Percentiles rank a stretch among this genome's conserved stretches.
Conservation (phyloP, 106 monocot species). For the Dendrobium catenatum region DNA sequence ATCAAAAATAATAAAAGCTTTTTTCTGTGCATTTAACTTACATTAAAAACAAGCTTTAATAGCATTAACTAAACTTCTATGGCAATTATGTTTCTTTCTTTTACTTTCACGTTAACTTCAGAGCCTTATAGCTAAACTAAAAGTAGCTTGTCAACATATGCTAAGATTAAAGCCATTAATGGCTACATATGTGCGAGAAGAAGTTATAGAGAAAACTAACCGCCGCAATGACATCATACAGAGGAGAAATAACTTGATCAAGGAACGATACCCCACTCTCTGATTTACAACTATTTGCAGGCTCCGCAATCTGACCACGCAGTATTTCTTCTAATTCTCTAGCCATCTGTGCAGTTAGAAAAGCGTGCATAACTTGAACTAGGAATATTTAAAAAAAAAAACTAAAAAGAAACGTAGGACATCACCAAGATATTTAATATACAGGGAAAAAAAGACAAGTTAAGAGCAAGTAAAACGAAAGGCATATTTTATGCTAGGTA, state of each 20-base stretch:
- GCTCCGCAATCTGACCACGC: constrained; percentile 40
- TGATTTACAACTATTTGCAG: constrained; percentile 61
- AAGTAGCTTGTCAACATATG: background rate
- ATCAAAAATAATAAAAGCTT: background rate
- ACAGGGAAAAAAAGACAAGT: background rate
- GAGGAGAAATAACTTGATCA: constrained; percentile 81
- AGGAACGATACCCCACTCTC: constrained; percentile 61
- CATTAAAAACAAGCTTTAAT: background rate
- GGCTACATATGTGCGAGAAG: too few species aligned
- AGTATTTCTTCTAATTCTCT: constrained; percentile 73
- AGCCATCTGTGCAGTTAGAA: constrained; percentile 49
- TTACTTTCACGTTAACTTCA: background rate
- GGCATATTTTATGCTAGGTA: background rate
- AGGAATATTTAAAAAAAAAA: background rate
- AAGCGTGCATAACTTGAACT: background rate
- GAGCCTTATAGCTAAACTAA: background rate
- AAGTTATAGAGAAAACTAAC: constrained; percentile 35
- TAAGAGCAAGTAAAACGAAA: background rate
- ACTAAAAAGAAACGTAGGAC: background rate
- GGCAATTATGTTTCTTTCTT: background rate
- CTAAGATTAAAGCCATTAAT: background rate
- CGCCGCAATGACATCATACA: constrained; percentile 72
- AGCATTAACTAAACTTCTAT: background rate
- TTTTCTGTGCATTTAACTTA: background rate
- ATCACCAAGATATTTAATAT: background rate